Conservation (phyloP, 1,284 basidiomycete genomes). For the Rhodotorula sp. region DNA sequence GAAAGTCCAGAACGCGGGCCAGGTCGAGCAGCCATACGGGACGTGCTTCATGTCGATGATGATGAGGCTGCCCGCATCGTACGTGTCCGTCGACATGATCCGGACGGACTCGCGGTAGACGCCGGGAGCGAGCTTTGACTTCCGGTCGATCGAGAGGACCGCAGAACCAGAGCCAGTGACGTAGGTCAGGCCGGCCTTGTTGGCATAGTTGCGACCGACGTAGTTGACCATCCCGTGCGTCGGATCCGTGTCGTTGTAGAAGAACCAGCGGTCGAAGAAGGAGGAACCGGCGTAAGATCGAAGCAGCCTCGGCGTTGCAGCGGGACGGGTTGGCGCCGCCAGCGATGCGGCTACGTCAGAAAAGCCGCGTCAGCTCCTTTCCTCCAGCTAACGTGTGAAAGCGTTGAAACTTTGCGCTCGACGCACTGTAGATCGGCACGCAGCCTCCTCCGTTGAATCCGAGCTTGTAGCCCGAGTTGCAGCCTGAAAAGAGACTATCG, state of each 20-base stretch:
- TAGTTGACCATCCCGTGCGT: conserved; percentile 21
- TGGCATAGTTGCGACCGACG: background rate
- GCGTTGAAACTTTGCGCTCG: background rate
- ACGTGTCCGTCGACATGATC: conserved; percentile 6
- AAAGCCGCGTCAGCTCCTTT: too few species aligned
- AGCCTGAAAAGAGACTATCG: background rate
- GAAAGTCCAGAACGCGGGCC: conserved; percentile 10
- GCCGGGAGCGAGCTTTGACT: background rate
- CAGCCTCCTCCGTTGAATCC: background rate
- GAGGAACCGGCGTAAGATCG: conserved; percentile 15
- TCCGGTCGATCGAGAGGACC: conserved; percentile 15
- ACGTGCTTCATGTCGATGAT: conserved; percentile 20
- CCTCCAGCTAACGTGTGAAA: too few species aligned
- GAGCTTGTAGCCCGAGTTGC: background rate
- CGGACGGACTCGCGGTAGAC: conserved; percentile 17
- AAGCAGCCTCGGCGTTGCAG: conserved; percentile 11
- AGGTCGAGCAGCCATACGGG: conserved; percentile 2
- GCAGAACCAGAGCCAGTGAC: conserved; percentile 6
- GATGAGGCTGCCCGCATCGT: conserved; percentile 10
- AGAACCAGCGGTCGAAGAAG: conserved; percentile 25
- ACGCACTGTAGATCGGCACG: background rate
- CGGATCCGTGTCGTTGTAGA: conserved; percentile 9
- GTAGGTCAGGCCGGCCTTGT: background rate
- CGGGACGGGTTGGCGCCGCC: background rate
- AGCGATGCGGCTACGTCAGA: background rate